Base-by-base conservation (phyloP, 768 basidiomycete species). In the Suillus brevipes region DNA sequence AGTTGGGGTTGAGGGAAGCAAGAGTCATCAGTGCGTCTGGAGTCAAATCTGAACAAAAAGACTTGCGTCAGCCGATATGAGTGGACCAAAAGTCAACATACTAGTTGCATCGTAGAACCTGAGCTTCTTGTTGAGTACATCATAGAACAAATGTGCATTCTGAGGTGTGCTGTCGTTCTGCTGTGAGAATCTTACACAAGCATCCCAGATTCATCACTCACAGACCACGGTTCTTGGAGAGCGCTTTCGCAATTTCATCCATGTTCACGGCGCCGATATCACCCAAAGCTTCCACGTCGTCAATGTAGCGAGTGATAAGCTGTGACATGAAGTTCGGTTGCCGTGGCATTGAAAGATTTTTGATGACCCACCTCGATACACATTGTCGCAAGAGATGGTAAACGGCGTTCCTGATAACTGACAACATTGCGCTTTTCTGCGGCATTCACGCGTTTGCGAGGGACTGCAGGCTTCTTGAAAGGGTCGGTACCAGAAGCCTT, bases 21-120 rank as follows among this genome's bases (percentile, higher is more conserved):
- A 99, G 84, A 0, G 91, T 85, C 45, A 80, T 80, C 52, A 95
- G 83, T 4, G 91, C 89, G 3, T 85, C 79, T 0, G 91, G 82
- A 0, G 83, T 75, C 36, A 99, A 83, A 45, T 88, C 94, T 97
- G 63, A 3, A n/a, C 42, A 59, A 57, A 50, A 36, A 20, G 47
- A 2, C 6, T 71, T 20, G 73, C 38, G 1, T 60, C 57, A 25
- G 10, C 47, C 20, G n/a, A 2, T 57, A 42, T 13, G 20, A 47
- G 18, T 10, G 6, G 25, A 59, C 42, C 10, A 18, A 42, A 20
- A 25, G n/a, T 62, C 50, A 8, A 20, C 91, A 68, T 74, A 97
- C 95, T 89, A 0, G 97, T 97, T 49, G 89, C 91, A 77, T 99
- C 97, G 71, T 93, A 96, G 45, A 99, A 77, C 0, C 83, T 86